Evolutionary conservation across 441 rosid species (phyloP).

Genomic region (Jatropha multifida): DNA sequence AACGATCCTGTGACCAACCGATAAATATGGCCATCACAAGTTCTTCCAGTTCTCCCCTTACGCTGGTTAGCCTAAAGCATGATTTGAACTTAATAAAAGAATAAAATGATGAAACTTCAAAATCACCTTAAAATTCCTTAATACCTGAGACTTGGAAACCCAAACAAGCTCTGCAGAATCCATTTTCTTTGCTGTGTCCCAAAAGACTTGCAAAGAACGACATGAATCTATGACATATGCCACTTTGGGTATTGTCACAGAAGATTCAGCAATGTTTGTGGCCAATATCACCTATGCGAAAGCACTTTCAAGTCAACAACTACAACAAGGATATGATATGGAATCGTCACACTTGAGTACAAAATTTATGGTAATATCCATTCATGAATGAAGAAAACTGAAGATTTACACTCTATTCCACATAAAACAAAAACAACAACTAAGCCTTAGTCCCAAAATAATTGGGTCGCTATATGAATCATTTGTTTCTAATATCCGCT

Average conservation of each 20-base stretch:
- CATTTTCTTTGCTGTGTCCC: slow-evolving; percentile 59
- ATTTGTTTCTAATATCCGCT: no score
- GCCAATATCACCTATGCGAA: slow-evolving; percentile 81
- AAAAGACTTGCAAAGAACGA: slow-evolving; percentile 87
- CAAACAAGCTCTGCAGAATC: slow-evolving; percentile 81
- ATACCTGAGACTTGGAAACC: slow-evolving; percentile 96
- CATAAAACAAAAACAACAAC: background rate
- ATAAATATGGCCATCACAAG: slow-evolving; percentile 93
- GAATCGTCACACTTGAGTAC: slow-evolving; percentile 8
- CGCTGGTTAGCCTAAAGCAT: slow-evolving; percentile 86
- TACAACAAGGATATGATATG: slow-evolving; percentile 12
- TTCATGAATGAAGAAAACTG: background rate
- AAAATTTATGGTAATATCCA: background rate
- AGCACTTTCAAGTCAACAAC: slow-evolving; percentile 18
- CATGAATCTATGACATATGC: slow-evolving; percentile 94
- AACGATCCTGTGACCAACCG: slow-evolving; percentile 84
- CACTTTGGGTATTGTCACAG: slow-evolving; percentile 93
- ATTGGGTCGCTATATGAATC: no score
- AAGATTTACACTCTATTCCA: slow-evolving; percentile 9
- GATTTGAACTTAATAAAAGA: slow-evolving; percentile 23
- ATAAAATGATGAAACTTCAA: slow-evolving; percentile 11
- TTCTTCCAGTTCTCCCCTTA: slow-evolving; percentile 93
- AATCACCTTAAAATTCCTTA: slow-evolving; percentile 11
- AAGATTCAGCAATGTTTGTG: slow-evolving; percentile 96
- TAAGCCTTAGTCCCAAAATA: no score